Conservation (phyloP, 345 rosid species). For the Brassica incana region DNA sequence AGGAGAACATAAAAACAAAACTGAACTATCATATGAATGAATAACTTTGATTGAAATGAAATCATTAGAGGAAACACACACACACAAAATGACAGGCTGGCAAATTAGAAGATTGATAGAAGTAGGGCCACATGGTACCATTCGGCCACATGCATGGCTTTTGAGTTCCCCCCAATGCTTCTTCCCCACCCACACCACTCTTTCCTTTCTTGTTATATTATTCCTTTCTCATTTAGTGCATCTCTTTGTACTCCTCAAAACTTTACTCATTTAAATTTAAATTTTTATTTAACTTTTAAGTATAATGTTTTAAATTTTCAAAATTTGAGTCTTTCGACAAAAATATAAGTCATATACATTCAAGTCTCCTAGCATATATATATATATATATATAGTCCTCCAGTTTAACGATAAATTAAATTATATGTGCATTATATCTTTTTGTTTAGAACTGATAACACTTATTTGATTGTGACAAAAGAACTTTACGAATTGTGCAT, state of each 20-base stretch:
- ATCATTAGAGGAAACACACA: not conserved
- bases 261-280: not conserved
- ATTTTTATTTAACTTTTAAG: not conserved
- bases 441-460: not conserved
- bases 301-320: not conserved
- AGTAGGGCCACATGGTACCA: constrained; percentile 1
- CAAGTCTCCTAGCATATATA: not conserved
- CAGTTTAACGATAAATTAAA: not conserved
- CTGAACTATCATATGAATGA: constrained; percentile 2
- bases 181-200: not conserved
- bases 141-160: constrained; percentile 13
- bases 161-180: not conserved
- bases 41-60: not conserved
- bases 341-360: not conserved
- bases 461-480: not conserved
- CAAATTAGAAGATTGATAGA: constrained; percentile 3
- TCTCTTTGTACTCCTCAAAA: not conserved
- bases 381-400: not conserved
- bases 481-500: not conserved
- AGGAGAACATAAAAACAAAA: constrained; percentile 6
- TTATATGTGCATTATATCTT: not conserved
- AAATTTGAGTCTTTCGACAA: not conserved
- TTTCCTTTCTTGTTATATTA: not conserved
- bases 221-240: not conserved
- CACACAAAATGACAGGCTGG: constrained; percentile 16